A percentile compares a stretch with the other conserved stretches of the same genome.
Conservation (phyloP, 2,329 filamentous ascomycete genomes). For the Fusarium tanahbumbuense region DNA sequence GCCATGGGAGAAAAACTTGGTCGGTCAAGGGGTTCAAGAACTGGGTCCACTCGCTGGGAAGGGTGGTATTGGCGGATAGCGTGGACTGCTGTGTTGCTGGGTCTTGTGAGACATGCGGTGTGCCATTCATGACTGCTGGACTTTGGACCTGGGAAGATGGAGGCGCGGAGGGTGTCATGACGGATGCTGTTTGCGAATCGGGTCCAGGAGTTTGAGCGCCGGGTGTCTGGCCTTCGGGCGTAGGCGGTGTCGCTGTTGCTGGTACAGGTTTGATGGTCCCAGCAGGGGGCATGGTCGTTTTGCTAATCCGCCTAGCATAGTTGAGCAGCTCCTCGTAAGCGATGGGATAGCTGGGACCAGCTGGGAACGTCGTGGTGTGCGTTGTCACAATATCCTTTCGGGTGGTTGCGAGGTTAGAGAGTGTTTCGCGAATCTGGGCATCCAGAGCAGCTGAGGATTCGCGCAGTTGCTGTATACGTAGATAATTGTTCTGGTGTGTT, state of each 20-base stretch:
- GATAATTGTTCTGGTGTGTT: slow-evolving; percentile 79
- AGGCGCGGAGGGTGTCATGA: slow-evolving; percentile 49
- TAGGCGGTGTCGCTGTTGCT: slow-evolving; percentile 19
- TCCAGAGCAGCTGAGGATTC: slow-evolving; percentile 74
- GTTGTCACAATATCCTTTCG: slow-evolving; percentile 78
- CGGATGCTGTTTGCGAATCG: slow-evolving; percentile 48
- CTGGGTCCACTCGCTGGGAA: slow-evolving; percentile 62
- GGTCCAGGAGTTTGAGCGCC: slow-evolving; percentile 49
- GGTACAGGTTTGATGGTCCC: slow-evolving; percentile 57
- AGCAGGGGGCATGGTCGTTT: slow-evolving; percentile 79
- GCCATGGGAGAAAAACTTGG: slow-evolving; percentile 81
- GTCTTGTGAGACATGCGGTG: slow-evolving; percentile 45
- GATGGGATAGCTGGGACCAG: slow-evolving; percentile 65
- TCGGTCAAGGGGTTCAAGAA: slow-evolving; percentile 68
- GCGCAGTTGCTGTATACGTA: slow-evolving; percentile 76
- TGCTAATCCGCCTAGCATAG: slow-evolving; percentile 83
- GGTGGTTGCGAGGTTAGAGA: slow-evolving; percentile 76
- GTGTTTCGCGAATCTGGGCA: slow-evolving; percentile 75
- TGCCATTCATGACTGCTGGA: slow-evolving; percentile 51
- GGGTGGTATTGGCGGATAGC: slow-evolving; percentile 52
- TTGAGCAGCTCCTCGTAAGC: slow-evolving; percentile 78
- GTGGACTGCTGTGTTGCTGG: slow-evolving; percentile 51
- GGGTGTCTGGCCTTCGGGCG: slow-evolving; percentile 49
- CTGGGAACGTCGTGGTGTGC: slow-evolving; percentile 66
- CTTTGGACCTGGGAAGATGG: slow-evolving; percentile 52